These are phyloP conservation scores for Alternaria alternata DNA, from an alignment of 2,329 filamentous ascomycete species.

Conservation along the genomic window DNA sequence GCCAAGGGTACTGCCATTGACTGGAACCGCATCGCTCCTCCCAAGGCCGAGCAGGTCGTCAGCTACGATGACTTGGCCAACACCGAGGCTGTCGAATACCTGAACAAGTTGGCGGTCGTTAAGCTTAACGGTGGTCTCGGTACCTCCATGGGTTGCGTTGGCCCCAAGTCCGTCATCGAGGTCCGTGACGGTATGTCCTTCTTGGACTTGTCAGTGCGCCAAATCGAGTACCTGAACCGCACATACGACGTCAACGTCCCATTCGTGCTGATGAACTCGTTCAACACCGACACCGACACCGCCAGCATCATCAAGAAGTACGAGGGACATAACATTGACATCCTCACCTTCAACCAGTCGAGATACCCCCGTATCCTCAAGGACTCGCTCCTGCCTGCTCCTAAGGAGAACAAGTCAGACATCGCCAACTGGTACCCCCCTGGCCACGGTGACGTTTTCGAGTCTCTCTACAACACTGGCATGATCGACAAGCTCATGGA, in stretches of 20 bases:
- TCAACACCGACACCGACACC: slow-evolving; percentile 99
- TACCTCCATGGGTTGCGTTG: slow-evolving; percentile 99
- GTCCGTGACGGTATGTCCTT: slow-evolving; percentile 99
- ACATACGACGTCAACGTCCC: slow-evolving; percentile 97
- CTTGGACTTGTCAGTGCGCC: slow-evolving; percentile 96
- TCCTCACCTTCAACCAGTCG: slow-evolving; percentile 99
- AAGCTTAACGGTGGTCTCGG: slow-evolving; percentile 99
- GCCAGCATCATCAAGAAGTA: slow-evolving; percentile 99
- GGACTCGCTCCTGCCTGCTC: slow-evolving; percentile 95
- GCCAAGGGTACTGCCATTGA: slow-evolving; percentile 96
- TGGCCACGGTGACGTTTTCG: slow-evolving; percentile 98
- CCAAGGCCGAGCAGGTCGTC: slow-evolving; percentile 91
- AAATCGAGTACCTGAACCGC: slow-evolving; percentile 99
- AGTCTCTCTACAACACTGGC: slow-evolving; percentile 99
- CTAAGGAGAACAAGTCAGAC: slow-evolving; percentile 85
- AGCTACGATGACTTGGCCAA: slow-evolving; percentile 92
- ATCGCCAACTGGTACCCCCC: slow-evolving; percentile 99
- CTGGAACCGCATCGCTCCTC: slow-evolving; percentile 96
- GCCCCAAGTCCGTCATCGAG: slow-evolving; percentile 99
- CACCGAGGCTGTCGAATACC: slow-evolving; percentile 88
- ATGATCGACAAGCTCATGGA: slow-evolving; percentile 96
- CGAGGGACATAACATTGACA: slow-evolving; percentile 99
- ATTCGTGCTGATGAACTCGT: slow-evolving; percentile 99
- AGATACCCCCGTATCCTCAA: slow-evolving; percentile 97
- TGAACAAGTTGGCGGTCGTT: slow-evolving; percentile 96